A percentile compares a stretch with the other conserved stretches of the same genome.
Evolutionary conservation across 2,329 filamentous ascomycete genomes (phyloP).

Genomic region (Fusarium papillatum): DNA sequence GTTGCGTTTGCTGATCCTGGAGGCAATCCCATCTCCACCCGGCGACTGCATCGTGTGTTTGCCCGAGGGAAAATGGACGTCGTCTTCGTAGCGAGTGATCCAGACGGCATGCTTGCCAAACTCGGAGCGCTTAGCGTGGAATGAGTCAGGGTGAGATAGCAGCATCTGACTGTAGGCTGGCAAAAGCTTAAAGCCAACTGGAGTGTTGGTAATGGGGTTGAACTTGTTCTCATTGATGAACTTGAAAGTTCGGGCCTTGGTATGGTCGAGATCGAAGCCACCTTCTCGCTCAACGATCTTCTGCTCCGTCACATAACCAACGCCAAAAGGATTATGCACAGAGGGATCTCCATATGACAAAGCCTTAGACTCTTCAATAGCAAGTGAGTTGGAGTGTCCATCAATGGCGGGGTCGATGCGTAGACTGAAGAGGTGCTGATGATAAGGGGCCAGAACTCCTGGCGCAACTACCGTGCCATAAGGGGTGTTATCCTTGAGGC

Average conservation of each 20-base stretch:
- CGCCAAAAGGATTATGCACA: conserved; percentile 65
- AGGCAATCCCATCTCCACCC: conserved; percentile 53
- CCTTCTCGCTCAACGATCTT: conserved; percentile 57
- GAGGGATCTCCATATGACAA: conserved; percentile 59
- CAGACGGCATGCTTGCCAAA: conserved; percentile 60
- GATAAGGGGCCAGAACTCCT: conserved; percentile 74
- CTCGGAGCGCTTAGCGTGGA: conserved; percentile 56
- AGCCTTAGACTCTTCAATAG: conserved; percentile 52
- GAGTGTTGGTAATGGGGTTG: conserved; percentile 58
- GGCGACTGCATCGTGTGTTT: conserved; percentile 62
- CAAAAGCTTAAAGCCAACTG: conserved; percentile 61
- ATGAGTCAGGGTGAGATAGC: conserved; percentile 54
- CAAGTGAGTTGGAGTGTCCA: conserved; percentile 67
- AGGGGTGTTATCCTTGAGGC: conserved; percentile 60
- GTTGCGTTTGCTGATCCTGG: background rate
- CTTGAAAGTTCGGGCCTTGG: conserved; percentile 63
- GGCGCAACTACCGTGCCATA: conserved; percentile 74
- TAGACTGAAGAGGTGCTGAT: conserved; percentile 77
- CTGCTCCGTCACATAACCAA: conserved; percentile 58
- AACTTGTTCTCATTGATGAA: conserved; percentile 59
- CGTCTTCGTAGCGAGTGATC: conserved; percentile 59
- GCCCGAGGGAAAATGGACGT: conserved; percentile 58
- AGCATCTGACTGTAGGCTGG: conserved; percentile 61
- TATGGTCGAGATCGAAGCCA: conserved; percentile 63
- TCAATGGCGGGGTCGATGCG: conserved; percentile 76